Percentiles rank a stretch among this genome's conserved stretches.
Evolutionary conservation across 2,329 filamentous ascomycete species (phyloP).

Genomic region (Cladosporium oxysporum): DNA sequence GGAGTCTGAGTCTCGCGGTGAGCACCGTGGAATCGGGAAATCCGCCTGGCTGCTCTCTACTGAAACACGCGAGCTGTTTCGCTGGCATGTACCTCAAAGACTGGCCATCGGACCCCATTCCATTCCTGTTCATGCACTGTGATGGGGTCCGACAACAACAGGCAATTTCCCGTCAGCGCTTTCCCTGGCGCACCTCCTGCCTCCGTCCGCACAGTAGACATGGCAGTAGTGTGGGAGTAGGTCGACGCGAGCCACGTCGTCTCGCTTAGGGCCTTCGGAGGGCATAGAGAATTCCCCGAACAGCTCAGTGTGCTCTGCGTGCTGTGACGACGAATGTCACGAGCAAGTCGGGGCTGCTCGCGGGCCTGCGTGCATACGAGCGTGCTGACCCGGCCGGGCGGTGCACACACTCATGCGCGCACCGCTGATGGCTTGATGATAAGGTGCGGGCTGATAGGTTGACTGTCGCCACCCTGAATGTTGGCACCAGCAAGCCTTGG

Average conservation of each 20-base stretch:
- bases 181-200: neutral
- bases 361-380: neutral
- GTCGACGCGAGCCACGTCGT: neutral
- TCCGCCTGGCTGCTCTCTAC: neutral
- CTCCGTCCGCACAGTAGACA: neutral
- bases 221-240: neutral
- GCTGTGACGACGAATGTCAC: neutral
- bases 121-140: conserved; percentile 5
- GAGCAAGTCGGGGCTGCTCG: neutral
- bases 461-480: neutral
- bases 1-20: neutral
- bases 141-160: neutral
- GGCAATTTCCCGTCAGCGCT: neutral
- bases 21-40: neutral
- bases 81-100: neutral
- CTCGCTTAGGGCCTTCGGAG: neutral
- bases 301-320: neutral
- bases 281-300: neutral
- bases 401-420: neutral
- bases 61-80: conserved; percentile 8
- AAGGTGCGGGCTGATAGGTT: neutral
- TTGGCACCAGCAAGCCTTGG: neutral
- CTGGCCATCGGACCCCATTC: neutral
- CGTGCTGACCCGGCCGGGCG: conserved; percentile 8
- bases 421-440: neutral